Evolutionary conservation across 1,284 basidiomycete species (phyloP), one percentile per base, ranked within the genome.

Genomic region (Malassezia psittaci): DNA sequence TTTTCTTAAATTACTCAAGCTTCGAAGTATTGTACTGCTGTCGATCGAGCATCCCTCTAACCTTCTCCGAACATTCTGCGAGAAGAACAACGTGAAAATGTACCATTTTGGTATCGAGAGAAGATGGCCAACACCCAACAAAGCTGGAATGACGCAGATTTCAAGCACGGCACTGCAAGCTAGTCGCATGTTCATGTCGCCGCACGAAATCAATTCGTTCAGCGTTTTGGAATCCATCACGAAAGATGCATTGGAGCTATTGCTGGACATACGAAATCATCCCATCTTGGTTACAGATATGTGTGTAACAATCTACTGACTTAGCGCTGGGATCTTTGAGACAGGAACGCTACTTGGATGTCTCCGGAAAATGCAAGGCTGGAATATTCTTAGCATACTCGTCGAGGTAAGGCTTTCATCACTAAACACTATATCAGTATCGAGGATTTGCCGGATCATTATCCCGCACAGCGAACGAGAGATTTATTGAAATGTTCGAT

Each of bases 401-500:
- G 52, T 69, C 10, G 71, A 57, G 43, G 51, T 52, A 46, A 36
- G 51, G 33, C 8, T 33, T 7, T 11, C 9, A 11, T 18, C 15
- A 29, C 5, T 11, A 7, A 13, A 13, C 15, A 24, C 35, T n/a
- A 16, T 44, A 29, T 12, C 13, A 72, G 59, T 74, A 74, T 32
- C 57, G 68, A 4, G 54, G 60, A 21, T 72, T 72, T 62, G 69
- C 71, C 2, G 71, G 68, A 0, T 62, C 62, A 15, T 49, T 64
- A 3, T 57, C 69, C 2, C 58, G 69, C 16, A 62, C 65, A 10
- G 60, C 66, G 1, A 68, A 71, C 45, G 71, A 74, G 48, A 43
- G 69, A 10, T 72, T 74, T 52, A 63, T 74, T 42, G 71, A 74
- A 47, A 69, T 68, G 66, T 73, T 72, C 49, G 71, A 73, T 50